Base-by-base conservation (phyloP, 2,329 filamentous ascomycete species). In the Byssothecium circinans region DNA sequence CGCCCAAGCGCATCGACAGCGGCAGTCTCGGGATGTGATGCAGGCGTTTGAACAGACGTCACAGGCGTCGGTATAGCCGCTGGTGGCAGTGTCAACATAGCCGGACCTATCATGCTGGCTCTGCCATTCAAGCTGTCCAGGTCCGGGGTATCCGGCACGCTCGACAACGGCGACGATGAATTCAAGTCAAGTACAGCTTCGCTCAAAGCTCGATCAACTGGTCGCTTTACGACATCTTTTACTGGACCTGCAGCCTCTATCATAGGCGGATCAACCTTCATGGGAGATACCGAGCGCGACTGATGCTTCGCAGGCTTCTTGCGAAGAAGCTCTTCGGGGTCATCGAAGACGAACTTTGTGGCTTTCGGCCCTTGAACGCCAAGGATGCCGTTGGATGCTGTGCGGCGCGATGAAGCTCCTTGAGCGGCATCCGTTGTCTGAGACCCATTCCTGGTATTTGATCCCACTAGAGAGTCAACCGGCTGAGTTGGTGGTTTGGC, bases 271-370 rank as follows among this genome's bases (percentile, higher is more conserved):
- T 43, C 27, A 18, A 39, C 20, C 6, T 45, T 29, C 8, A 25
- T 38, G 10, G 42, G 32, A 4, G 42, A 43, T 4, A 34, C 19
- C 27, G 38, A 38, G 6, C 19, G 22, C 10, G 32, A n/a, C 18
- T 27, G 35, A 15, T 15, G 12, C 15, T 34, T 27, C 22, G 35
- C 12, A 5, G 35, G 29, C 43, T 47, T 52, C 47, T 49, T 55
- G 20, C 56, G 50, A 8, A 61, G 30, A 2, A 64, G 47, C 17
- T 58, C 56, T 35, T 62, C 60, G 1, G 57, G 55, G n/a, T 60
- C 47, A 6, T 62, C 60, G 8, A 59, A 41, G 10, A 56, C 45
- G 30, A 55, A 59, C 1, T 43, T 39, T 8, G 48, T 47, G 4
- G 52, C 57, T 41, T 62, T 61, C 1, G 52, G 55, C 10, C 53